Evolutionary conservation across 2,329 filamentous ascomycete genomes (phyloP).

Genomic region (Monilinia fructigena): DNA sequence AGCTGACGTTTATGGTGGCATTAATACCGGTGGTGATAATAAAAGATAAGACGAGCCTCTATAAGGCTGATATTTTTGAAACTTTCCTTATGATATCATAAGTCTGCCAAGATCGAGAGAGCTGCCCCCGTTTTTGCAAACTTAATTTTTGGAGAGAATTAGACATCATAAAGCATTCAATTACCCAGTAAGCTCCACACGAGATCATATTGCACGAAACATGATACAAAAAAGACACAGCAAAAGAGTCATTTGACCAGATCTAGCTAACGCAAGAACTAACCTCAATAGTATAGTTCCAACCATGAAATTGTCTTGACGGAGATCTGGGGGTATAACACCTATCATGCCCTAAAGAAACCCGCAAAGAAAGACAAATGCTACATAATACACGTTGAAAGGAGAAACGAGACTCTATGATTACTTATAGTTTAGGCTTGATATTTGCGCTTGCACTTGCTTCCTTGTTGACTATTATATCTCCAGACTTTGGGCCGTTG

Average conservation of each 20-base stretch:
- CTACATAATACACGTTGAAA: slow-evolving; percentile 11
- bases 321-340: slow-evolving; percentile 11
- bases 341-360: not conserved
- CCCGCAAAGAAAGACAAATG: not conserved
- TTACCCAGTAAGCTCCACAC: not conserved
- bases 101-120: not conserved
- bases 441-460: slow-evolving; percentile 61
- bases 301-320: not conserved
- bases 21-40: too few species aligned
- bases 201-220: not conserved
- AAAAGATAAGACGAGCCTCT: too few species aligned
- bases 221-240: not conserved
- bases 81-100: not conserved
- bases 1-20: too few species aligned
- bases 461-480: slow-evolving; percentile 80
- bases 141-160: not conserved
- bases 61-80: too few species aligned
- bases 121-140: not conserved
- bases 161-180: not conserved
- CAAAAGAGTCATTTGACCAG: not conserved
- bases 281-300: not conserved
- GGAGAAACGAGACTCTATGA: not conserved
- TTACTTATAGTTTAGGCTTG: slow-evolving; percentile 38
- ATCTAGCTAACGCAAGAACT: not conserved
- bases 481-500: slow-evolving; percentile 71